These are phyloP conservation scores for Durotheca rogersii DNA, from an alignment of 495 filamentous ascomycete genomes.

Conservation along the genomic window DNA sequence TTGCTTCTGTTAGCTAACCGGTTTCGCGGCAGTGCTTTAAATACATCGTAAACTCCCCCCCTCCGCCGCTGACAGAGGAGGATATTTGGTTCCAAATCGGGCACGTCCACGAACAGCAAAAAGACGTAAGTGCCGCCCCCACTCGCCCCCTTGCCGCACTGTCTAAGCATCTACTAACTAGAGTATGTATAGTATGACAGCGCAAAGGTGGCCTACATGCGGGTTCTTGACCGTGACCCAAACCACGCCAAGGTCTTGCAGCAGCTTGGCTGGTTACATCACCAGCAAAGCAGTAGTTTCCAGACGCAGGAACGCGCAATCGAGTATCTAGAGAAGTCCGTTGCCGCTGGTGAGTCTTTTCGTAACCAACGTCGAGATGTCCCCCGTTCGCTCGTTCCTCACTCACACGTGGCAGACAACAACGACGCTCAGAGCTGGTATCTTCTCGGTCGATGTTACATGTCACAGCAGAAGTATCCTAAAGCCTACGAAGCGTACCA, in stretches of 20 bases:
- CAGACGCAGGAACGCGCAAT: conserved; percentile 92
- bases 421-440: conserved; percentile 98
- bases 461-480: conserved; percentile 98
- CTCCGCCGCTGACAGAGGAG: conserved; percentile 90
- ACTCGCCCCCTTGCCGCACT: conserved; percentile 1
- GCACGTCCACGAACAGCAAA: conserved; percentile 98
- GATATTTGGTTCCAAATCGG: conserved; percentile 99
- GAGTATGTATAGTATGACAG: conserved; percentile 70
- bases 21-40: conserved; percentile 85
- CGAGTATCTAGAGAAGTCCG: conserved; percentile 96
- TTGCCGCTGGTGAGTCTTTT: conserved; percentile 75
- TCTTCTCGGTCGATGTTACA: conserved; percentile 95
- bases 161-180: conserved; percentile 35
- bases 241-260: conserved; percentile 98
- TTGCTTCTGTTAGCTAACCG: too few relatives aligned
- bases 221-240: conserved; percentile 91
- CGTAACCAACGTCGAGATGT: conserved; percentile 6
- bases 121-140: conserved; percentile 92
- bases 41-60: conserved; percentile 93
- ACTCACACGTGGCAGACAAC: conserved; percentile 66
- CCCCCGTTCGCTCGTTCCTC: conserved; percentile 20
- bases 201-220: conserved; percentile 86
- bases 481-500: conserved; percentile 99
- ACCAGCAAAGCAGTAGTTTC: conserved; percentile 89
- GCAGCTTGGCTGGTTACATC: conserved; percentile 96